Conservation (phyloP, 305 asterid genomes). For the Solanum aculeatissimum region DNA sequence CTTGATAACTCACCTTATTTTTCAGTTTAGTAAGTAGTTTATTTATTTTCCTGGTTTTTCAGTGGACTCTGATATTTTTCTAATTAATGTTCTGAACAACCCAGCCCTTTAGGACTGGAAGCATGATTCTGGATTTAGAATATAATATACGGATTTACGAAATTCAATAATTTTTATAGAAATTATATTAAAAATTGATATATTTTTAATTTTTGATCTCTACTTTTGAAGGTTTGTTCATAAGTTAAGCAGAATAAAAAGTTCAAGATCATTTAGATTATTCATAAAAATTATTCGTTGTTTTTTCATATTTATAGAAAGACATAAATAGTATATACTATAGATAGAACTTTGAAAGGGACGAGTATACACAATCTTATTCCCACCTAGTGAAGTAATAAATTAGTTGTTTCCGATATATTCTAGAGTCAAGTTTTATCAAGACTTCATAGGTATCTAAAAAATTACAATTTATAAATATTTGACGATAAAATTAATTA, state of each 20-base stretch:
- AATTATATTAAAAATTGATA: neutral
- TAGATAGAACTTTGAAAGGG: too few relatives aligned
- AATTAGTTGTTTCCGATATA: too few relatives aligned
- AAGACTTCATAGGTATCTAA: neutral
- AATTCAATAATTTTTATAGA: neutral
- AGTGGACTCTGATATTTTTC: neutral
- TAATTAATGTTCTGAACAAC: neutral
- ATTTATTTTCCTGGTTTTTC: neutral
- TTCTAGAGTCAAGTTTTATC: too few relatives aligned
- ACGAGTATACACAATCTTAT: too few relatives aligned
- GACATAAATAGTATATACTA: neutral
- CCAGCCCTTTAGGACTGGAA: neutral
- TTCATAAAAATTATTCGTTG: neutral
- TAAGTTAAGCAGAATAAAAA: neutral
- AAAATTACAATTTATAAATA: neutral
- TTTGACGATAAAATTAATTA: neutral
- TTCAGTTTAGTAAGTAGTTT: neutral
- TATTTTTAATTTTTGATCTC: neutral
- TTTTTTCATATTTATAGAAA: neutral
- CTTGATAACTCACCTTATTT: neutral
- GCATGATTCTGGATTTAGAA: neutral
- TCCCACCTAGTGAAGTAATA: too few relatives aligned
- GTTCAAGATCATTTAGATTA: neutral
- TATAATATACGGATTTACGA: neutral
- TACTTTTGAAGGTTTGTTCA: neutral